These are phyloP conservation scores for Astrothelium macrocarpum DNA, from an alignment of 495 filamentous ascomycete species.

Conservation along the genomic window DNA sequence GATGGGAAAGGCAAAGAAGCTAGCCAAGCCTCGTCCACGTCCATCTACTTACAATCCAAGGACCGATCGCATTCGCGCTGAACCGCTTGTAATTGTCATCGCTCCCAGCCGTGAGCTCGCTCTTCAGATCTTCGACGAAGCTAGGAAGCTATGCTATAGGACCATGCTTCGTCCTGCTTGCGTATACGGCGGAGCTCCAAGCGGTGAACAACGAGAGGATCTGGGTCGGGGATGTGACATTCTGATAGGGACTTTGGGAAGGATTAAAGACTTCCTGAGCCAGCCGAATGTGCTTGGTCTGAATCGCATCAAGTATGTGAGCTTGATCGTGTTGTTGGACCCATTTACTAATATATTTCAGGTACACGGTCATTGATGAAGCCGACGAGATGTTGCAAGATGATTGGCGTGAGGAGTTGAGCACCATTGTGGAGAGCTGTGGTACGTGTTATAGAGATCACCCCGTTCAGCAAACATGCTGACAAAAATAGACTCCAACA, in stretches of 20 bases:
- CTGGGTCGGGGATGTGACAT: conserved; percentile 80
- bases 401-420: conserved; percentile 66
- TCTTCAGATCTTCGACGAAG: conserved; percentile 89
- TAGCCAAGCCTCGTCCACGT: conserved; percentile 66
- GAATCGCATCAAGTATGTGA: conserved; percentile 58
- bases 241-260: conserved; percentile 78
- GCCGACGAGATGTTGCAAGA: conserved; percentile 79
- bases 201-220: conserved; percentile 54
- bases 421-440: conserved; percentile 63
- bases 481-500: conserved; percentile 46
- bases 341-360: conserved; percentile 24
- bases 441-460: conserved; percentile 41
- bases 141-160: conserved; percentile 81
- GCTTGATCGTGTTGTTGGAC: not conserved
- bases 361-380: conserved; percentile 84
- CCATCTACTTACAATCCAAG: conserved; percentile 32
- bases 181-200: conserved; percentile 73
- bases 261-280: conserved; percentile 72
- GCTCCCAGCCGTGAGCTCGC: conserved; percentile 81
- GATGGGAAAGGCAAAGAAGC: conserved; percentile 87
- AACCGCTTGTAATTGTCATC: conserved; percentile 81
- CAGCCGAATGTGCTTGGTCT: conserved; percentile 58
- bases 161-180: conserved; percentile 92
- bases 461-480: conserved; percentile 10
- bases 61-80: conserved; percentile 48